Evolutionary conservation across 164 flowering plant species (phyloP), one percentile per base, ranked within the genome.

Genomic region (Protea cynaroides): DNA sequence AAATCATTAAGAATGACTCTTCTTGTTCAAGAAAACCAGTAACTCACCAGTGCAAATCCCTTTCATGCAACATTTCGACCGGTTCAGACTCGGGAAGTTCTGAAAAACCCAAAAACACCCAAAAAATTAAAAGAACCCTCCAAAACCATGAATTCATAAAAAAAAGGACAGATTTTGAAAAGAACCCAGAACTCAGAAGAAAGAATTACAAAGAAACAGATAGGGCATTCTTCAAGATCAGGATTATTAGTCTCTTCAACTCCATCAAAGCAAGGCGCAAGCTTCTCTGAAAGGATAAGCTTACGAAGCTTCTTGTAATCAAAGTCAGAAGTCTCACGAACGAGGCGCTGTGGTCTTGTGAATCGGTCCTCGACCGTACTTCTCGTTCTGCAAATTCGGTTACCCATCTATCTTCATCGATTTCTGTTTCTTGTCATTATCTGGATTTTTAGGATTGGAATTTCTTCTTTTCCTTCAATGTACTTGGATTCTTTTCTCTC

Each of bases 141-240:
- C 34, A 29, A 29, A 29, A 50, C 21, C 8, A 21, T 46, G 52
- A 56, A 24, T 15, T 53, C 52, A 57, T 21, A 38, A 21, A 52
- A 52, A 52, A 60, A 47, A 62, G 34, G n/a, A 1, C 13, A 44
- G 12, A 29, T 25, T 56, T 59, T 23, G 18, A 25, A 2, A 15
- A 17, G 43, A 52, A 3, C 46, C 46, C 46, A 40, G 8, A 22
- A 34, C 15, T 19, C 50, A 36, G 22, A 25, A 24, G 15, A 24
- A 11, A 36, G 43, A 60, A 47, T 65, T 73, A 76, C 79, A 8
- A 66, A 70, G 65, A 70, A 76, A 61, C 79, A 76, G 58, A 76
- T 76, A 11, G 79, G 79, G 71, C 79, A 76, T 40, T 76, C 79
- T 58, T 76, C 79, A 47, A 73, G 76, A 52, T 73, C 76, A 34